Base-by-base conservation (phyloP, 352 stramenopile genomes). In the Phytophthora sojae region DNA sequence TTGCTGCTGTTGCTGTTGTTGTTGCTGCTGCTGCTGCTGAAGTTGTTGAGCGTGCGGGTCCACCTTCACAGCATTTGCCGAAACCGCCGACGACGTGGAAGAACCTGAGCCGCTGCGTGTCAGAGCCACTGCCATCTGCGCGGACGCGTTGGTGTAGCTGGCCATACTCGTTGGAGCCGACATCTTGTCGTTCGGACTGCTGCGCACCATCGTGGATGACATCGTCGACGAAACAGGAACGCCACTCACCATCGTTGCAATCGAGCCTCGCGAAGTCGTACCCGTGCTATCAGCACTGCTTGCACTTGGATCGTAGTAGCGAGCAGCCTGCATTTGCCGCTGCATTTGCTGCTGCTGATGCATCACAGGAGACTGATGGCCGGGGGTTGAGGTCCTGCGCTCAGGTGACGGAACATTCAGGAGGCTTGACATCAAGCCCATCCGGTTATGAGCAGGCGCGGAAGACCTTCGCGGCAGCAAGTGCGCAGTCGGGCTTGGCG, bases 361-460 rank as follows among this genome's bases (percentile, higher is more conserved):
- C 52, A 84, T 75, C 47, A 83, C 64, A 1, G 84, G 74, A 35
- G 83, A 90, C 39, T 86, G 75, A 8, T 80, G 78, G 2, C 69
- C 76, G 73, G 19, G 52, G 54, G 35, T 78, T 67, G 49, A 86
- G 57, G 23, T 69, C 67, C 42, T 81, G 69, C 50, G 81, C 29
- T 93, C 86, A n/a, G 84, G 79, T 7, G 85, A 90, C 2, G 82
- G 71, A 3, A 91, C 83, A 68, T 93, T 95, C 14, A 95, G 70
- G n/a, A 95, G 67, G 39, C 84, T 95, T 11, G 84, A 82, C 87
- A 95, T 95, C 37, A 92, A 74, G 7, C 81, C 81, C 84, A 95
- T 95, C 14, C 83, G 77, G 61, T 80, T 92, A 26, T 74, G 55
- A 19, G 71, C 64, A 44, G 77, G 52, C 3, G 57, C 57, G 0